Evolutionary conservation across 352 stramenopile species (phyloP), one percentile per base, ranked within the genome.

Genomic region (Globisporangium iwayamae): DNA sequence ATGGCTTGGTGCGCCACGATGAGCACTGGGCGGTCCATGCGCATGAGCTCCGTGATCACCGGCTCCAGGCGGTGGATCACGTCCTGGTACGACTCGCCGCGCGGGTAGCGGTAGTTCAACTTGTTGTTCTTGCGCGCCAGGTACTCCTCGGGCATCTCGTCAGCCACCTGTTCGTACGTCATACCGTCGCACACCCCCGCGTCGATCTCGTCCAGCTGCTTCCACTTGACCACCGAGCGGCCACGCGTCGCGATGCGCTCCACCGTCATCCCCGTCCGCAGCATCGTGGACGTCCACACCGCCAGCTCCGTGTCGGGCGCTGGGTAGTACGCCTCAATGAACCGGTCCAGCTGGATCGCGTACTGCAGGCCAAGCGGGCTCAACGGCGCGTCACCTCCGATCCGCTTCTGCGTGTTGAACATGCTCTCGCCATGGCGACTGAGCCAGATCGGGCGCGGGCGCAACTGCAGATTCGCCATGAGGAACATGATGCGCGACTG

Each of bases 341-440:
- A 99, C 28, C 90, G 78, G 30, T 97, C 96, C 36, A 99, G 81
- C 62, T 96, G 88, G 59, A 92, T 76, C 0, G 96, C 95, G 78
- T 98, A 99, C 72, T 98, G 83, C 39, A 96, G 69, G 11, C 97
- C 97, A 13, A 91, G 79, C 9, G 89, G 83, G 60, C 92, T 98
- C 7, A 99, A 76, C 25, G 90, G 89, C 20, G 90, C 84, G 79
- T 99, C 96, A 16, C 96, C 96, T 51, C 96, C 96, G 74, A 99
- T 99, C 32, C 97, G 95, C 60, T 97, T 98, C 69, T 98, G 81
- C 56, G 97, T 88, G 73, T 99, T 99, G 83, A 98, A 99, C 80
- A 98, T 94, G 38, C 91, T 98, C 81, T 99, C 95, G 41, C 97
- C 97, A 73, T 99, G 96, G 48, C 97, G 91, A 57, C 93, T 98